Conservation (phyloP, 257 asterid species). For the Scutellaria barbata region DNA sequence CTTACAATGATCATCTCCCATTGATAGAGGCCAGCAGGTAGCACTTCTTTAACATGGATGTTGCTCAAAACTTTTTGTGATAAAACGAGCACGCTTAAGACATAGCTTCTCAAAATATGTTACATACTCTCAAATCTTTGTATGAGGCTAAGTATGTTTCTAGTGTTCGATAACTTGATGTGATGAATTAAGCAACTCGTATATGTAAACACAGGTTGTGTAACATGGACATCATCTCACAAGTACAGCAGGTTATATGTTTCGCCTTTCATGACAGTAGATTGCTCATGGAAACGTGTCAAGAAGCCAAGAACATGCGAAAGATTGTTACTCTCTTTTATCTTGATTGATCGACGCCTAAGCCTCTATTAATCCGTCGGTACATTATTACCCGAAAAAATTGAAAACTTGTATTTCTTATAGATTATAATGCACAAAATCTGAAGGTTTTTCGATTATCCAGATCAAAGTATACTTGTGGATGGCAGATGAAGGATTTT, state of each 20-base stretch:
- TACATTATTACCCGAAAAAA: slow-evolving; percentile 33
- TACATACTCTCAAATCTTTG: too few species aligned
- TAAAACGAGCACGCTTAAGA: background rate
- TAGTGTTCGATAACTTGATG: background rate
- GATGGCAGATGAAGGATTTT: slow-evolving; percentile 26
- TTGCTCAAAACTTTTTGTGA: background rate
- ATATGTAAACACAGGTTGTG: slow-evolving; percentile 68
- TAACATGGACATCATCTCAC: slow-evolving; percentile 96
- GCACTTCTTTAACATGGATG: background rate
- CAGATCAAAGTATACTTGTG: slow-evolving; percentile 9
- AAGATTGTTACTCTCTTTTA: slow-evolving; percentile 95
- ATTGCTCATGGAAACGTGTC: slow-evolving; percentile 96
- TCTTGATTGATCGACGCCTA: slow-evolving; percentile 58
- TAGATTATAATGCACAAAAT: slow-evolving; percentile 29
- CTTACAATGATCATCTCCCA: slow-evolving; percentile 94
- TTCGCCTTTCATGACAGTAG: slow-evolving; percentile 97
- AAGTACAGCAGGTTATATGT: slow-evolving; percentile 96
- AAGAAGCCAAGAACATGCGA: slow-evolving; percentile 89
- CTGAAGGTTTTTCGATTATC: slow-evolving; percentile 15
- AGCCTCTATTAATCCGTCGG: slow-evolving; percentile 21
- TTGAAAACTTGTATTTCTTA: background rate
- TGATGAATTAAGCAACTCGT: background rate
- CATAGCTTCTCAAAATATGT: background rate
- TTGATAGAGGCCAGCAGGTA: slow-evolving; percentile 99
- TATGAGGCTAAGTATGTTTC: too few species aligned